A percentile compares a stretch with the other conserved stretches of the same genome.
phyloP scores from a whole-genome alignment of 208 protist species.

The Leishmania amazonensis region DNA sequence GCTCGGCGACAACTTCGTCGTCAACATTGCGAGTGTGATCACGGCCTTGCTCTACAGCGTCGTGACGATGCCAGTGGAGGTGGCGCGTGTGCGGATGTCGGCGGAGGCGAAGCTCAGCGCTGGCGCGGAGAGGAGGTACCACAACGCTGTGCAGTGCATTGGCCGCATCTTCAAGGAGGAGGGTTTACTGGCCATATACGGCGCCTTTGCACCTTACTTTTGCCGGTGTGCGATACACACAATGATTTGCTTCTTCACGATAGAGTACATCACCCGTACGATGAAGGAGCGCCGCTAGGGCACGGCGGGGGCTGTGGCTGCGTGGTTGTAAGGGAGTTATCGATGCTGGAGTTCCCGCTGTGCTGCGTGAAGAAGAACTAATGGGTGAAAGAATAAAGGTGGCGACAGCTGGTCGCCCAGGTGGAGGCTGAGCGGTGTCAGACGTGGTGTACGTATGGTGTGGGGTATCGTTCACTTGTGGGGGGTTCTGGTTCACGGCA shows the following conservation, averaged over 20 bases:
- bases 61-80: constrained; percentile 92
- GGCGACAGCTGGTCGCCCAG: too few relatives aligned
- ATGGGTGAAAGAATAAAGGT: too few relatives aligned
- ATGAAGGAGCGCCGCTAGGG: constrained; percentile 23
- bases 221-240: constrained; percentile 88
- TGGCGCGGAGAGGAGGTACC: constrained; percentile 67
- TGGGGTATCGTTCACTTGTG: too few relatives aligned
- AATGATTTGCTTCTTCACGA: constrained; percentile 87
- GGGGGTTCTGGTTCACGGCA: too few relatives aligned
- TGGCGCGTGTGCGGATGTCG: constrained; percentile 89
- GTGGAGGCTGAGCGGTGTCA: too few relatives aligned
- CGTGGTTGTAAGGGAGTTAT: not conserved
- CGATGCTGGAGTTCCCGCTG: not conserved
- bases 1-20: constrained; percentile 71
- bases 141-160: constrained; percentile 81
- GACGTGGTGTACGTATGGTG: too few relatives aligned
- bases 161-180: constrained; percentile 73
- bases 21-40: constrained; percentile 78
- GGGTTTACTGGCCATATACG: constrained; percentile 80
- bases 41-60: constrained; percentile 86
- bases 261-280: constrained; percentile 76
- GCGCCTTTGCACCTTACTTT: constrained; percentile 91
- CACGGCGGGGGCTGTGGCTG: not conserved
- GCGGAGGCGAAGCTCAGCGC: constrained; percentile 68
- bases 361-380: not conserved